These are phyloP conservation scores for Boletus rubescentipes DNA, from an alignment of 768 basidiomycete genomes.

Conservation along the genomic window DNA sequence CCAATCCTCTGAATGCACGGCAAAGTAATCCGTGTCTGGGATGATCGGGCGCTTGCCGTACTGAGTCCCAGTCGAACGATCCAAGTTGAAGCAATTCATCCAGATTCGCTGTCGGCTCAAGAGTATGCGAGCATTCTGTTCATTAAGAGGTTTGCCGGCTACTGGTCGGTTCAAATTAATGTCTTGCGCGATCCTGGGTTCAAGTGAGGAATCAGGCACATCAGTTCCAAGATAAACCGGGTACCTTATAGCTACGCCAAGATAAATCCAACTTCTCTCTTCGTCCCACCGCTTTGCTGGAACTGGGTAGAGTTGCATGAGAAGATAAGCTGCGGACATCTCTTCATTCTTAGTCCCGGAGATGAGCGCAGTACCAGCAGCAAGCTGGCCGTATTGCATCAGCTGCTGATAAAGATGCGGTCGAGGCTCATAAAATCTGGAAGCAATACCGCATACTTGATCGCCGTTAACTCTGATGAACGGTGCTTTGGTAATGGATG, in stretches of 20 bases:
- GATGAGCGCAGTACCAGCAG: conserved; percentile 75
- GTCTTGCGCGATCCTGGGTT: conserved; percentile 76
- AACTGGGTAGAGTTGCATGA: conserved; percentile 73
- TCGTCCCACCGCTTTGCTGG: conserved; percentile 84
- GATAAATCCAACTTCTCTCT: conserved; percentile 86
- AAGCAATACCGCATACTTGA: conserved; percentile 84
- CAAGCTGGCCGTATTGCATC: conserved; percentile 74
- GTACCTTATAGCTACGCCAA: conserved; percentile 85
- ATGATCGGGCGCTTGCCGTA: conserved; percentile 89
- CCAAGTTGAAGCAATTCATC: conserved; percentile 89
- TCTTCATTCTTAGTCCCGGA: conserved; percentile 81
- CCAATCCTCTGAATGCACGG: conserved; percentile 67
- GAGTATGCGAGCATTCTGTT: conserved; percentile 80
- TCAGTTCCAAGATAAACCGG: conserved; percentile 3
- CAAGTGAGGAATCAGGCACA: conserved; percentile 5
- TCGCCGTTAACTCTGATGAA: conserved; percentile 5
- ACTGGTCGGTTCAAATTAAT: conserved; percentile 82
- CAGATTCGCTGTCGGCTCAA: conserved; percentile 88
- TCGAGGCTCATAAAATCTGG: conserved; percentile 72
- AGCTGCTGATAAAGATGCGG: conserved; percentile 66
- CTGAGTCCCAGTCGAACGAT: conserved; percentile 84
- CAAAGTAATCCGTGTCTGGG: conserved; percentile 72
- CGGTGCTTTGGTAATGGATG: conserved; percentile 19
- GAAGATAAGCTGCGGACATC: conserved; percentile 79
- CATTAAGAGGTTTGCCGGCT: conserved; percentile 71